Base-by-base conservation (phyloP, 768 basidiomycete genomes). In the Mycena alexandri region DNA sequence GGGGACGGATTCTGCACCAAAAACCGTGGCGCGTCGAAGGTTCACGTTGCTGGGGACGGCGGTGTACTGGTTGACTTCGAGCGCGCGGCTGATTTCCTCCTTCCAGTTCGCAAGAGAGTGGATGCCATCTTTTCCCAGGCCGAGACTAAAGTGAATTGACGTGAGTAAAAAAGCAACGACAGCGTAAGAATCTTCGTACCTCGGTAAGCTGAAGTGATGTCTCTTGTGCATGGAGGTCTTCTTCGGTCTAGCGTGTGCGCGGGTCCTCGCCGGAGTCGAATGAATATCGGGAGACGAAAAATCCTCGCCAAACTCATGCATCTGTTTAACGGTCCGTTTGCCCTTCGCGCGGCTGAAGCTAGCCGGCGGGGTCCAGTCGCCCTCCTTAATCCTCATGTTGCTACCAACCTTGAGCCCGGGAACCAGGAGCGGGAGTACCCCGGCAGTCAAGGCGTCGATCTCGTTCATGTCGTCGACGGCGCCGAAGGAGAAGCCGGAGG, bases 391-490 rank as follows among this genome's bases (percentile, higher is more conserved):
- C 76, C 79, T 85, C 80, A 90, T 84, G 51, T 87, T 83, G 12
- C 80, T 73, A 38, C 89, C 87, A 58, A 90, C 79, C 56, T 80
- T 89, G 38, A 92, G 79, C 5, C 90, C 90, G 12, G 90, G 90
- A 51, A 92, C 84, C 36, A 92, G 85, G 33, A 90, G 78, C 14
- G 90, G 91, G 3, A 92, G 81, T 22, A 92, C 82, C 33, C 88
- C 88, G 17, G 90, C 90, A 10, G 90, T 90, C 58, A 93, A 82
- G 17, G 87, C 88, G 66, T 92, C 90, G 61, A 92, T 91, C 78
- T 91, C 89, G 67, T 86, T 87, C 69, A 89, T 79, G 67, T 85
- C 83, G 55, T 85, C 85, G 34, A 88, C 82, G 12, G 85, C 79
- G 19, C 85, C 84, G 66, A 92, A 89, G 5, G 87, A 89, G 72